Percentiles rank a stretch among this genome's conserved stretches.
Evolutionary conservation across 768 basidiomycete species (phyloP).

Genomic region (Lactarius psammicola): DNA sequence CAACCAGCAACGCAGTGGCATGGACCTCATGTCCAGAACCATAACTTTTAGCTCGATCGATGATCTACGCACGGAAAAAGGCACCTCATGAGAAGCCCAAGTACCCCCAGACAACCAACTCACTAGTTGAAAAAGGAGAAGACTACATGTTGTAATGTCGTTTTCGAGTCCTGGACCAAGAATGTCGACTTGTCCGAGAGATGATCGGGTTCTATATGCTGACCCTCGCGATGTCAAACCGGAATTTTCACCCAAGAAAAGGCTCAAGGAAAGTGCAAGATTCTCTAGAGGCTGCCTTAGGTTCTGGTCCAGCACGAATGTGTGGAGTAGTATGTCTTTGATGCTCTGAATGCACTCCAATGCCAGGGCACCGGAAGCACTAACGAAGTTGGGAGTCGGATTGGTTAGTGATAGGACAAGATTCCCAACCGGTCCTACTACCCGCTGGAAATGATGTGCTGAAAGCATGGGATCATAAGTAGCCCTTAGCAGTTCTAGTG

Average conservation of each 20-base stretch:
- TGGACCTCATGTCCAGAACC: constrained; percentile 34
- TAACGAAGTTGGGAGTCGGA: constrained; percentile 22
- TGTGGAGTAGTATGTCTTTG: constrained; percentile 24
- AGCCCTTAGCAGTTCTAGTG: constrained; percentile 23
- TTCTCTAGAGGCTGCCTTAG: constrained; percentile 26
- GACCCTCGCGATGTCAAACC: constrained; percentile 20
- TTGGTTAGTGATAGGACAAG: constrained; percentile 20
- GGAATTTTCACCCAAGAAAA: constrained; percentile 25
- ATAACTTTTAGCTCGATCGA: constrained; percentile 22
- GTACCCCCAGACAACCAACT: neutral
- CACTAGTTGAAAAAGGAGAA: constrained; percentile 28
- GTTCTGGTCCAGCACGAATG: constrained; percentile 21
- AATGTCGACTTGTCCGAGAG: constrained; percentile 28
- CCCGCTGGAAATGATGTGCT: constrained; percentile 21
- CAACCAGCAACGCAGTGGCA: constrained; percentile 53
- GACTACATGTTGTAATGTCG: constrained; percentile 24
- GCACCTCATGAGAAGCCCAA: neutral
- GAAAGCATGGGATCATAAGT: constrained; percentile 25
- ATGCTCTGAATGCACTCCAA: constrained; percentile 28
- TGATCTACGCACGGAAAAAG: constrained; percentile 5
- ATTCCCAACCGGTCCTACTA: constrained; percentile 21
- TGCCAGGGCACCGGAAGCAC: constrained; percentile 18
- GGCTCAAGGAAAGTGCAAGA: constrained; percentile 26
- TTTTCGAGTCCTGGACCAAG: constrained; percentile 26
- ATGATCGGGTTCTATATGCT: constrained; percentile 16